Evolutionary conservation across 148 eudicot genomes (phyloP), one percentile per base, ranked within the genome.

Genomic region (Nyssa sinensis): DNA sequence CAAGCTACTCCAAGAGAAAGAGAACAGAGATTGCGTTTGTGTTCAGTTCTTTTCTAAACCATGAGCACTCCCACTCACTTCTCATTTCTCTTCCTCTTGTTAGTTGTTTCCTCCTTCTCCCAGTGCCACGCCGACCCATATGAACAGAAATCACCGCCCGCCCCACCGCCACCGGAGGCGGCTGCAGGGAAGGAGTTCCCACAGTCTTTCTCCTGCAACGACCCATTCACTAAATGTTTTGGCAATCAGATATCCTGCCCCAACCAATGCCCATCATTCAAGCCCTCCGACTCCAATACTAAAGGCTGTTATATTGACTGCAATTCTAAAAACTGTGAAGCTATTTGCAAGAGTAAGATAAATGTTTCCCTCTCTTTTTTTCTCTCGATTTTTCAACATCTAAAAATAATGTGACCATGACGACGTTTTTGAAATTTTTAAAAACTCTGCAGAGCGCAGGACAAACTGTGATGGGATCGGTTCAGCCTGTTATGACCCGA

Each of bases 401-500:
- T n/a, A n/a, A n/a, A n/a, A n/a, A n/a, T n/a, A n/a, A n/a, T n/a
- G n/a, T n/a, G n/a, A n/a, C n/a, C n/a, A n/a, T n/a, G n/a, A n/a
- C n/a, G n/a, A n/a, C n/a, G n/a, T n/a, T n/a, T n/a, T n/a, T n/a
- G n/a, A n/a, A n/a, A n/a, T n/a, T n/a, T n/a, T n/a, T n/a, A n/a
- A n/a, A n/a, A n/a, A n/a, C n/a, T n/a, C n/a, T n/a, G n/a, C n/a
- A 81, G 77, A 7, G 16, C 63, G 61, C 24, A 77, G 25, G 32
- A 66, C 80, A 8, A 68, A 62, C 65, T 81, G 83, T 53, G 31
- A 72, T 23, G 80, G 77, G 28, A 12, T 44, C 3, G 83, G 83
- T 5, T 57, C 78, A n/a, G 81, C 78, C 10, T 83, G 86, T 30
- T 62, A 62, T 7, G 86, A 79, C 65, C 86, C 86, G 11, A 67